Percentiles rank a stretch among this genome's conserved stretches.
phyloP scores from a whole-genome alignment of 78 protist genomes.

The Creolimax fragrantissima region DNA sequence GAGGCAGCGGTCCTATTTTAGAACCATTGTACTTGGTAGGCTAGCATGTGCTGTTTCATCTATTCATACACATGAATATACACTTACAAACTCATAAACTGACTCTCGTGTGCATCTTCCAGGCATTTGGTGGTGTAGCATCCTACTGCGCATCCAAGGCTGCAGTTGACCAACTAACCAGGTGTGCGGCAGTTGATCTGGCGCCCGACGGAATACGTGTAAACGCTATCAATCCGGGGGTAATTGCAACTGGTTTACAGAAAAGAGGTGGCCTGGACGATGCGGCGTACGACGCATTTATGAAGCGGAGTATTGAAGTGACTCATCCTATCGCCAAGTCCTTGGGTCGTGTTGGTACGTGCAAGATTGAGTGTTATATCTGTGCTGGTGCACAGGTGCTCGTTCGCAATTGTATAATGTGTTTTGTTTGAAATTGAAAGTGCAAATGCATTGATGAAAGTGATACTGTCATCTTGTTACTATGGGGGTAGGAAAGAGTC shows the following conservation, averaged over 20 bases:
- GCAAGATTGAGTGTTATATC: too few relatives aligned
- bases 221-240: conserved; percentile 40
- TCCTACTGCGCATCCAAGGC: conserved; percentile 35
- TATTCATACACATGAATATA: too few relatives aligned
- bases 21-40: too few relatives aligned
- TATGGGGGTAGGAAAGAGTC: too few relatives aligned
- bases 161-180: conserved; percentile 17
- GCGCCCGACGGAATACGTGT: conserved; percentile 20
- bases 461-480: too few relatives aligned
- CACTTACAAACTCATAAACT: too few relatives aligned
- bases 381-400: background rate
- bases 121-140: background rate
- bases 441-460: too few relatives aligned
- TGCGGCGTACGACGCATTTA: background rate
- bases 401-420: too few relatives aligned
- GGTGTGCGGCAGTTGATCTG: conserved; percentile 19
- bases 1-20: too few relatives aligned
- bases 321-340: conserved; percentile 7
- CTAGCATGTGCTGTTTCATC: too few relatives aligned
- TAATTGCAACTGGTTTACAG: conserved; percentile 17
- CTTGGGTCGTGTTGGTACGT: background rate
- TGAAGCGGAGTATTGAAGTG: background rate
- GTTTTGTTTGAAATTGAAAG: too few relatives aligned
- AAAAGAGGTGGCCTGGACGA: conserved; percentile 14
- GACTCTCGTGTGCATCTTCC: too few relatives aligned